These are phyloP conservation scores for Psilocybe cubensis DNA, from an alignment of 768 basidiomycete species.

Conservation along the genomic window DNA sequence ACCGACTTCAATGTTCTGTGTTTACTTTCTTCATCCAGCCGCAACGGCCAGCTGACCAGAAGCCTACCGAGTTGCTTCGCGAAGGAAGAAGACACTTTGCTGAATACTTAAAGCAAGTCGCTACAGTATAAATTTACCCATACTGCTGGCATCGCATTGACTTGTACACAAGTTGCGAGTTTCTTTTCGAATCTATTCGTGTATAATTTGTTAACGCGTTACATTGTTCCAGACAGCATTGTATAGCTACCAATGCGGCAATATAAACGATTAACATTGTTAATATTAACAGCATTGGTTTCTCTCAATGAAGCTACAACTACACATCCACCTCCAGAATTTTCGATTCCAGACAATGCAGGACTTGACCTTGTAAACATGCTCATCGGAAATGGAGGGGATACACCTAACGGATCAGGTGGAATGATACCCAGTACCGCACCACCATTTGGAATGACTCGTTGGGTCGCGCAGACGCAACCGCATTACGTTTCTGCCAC, in stretches of 20 bases:
- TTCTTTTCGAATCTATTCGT: neutral
- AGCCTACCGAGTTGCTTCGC: neutral
- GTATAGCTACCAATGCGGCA: neutral
- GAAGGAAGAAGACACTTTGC: neutral
- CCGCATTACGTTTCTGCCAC: slow-evolving; percentile 76
- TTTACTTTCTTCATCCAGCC: too few species aligned
- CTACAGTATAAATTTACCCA: neutral
- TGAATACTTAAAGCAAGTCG: neutral
- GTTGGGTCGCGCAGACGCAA: slow-evolving; percentile 84
- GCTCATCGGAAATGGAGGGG: slow-evolving; percentile 77
- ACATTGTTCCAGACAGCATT: neutral
- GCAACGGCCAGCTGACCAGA: neutral
- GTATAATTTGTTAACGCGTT: neutral
- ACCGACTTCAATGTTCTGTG: neutral
- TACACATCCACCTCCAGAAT: slow-evolving; percentile 17
- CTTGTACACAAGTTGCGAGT: neutral
- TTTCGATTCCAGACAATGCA: slow-evolving; percentile 15
- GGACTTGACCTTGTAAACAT: slow-evolving; percentile 22
- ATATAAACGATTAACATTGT: neutral
- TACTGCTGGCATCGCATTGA: neutral
- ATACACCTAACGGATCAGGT: slow-evolving; percentile 69
- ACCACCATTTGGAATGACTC: slow-evolving; percentile 85
- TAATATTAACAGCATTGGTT: neutral
- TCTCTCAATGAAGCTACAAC: slow-evolving; percentile 7
- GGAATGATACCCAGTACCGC: slow-evolving; percentile 79